Conservation (phyloP, 2,329 filamentous ascomycete genomes). For the Xylaria sp. region DNA sequence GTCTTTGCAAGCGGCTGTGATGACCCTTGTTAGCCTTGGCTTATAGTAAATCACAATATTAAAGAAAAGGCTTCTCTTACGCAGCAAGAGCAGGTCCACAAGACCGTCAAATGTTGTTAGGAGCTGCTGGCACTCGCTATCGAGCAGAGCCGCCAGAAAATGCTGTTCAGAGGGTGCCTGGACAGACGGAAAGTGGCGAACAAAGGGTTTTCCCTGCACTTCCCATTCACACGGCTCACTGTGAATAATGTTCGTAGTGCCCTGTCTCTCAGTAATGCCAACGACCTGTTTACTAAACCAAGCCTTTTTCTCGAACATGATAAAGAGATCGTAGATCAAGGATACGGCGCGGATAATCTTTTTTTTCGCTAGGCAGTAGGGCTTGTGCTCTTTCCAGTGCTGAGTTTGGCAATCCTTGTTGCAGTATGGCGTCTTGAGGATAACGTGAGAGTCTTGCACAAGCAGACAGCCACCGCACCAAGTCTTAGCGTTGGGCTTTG, state of each 20-base stretch:
- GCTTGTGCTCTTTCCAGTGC: conserved; percentile 32
- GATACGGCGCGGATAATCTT: conserved; percentile 25
- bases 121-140: conserved; percentile 19
- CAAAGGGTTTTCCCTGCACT: conserved; percentile 21
- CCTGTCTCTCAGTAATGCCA: conserved; percentile 24
- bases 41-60: not conserved
- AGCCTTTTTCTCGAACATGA: conserved; percentile 26
- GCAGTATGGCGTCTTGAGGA: conserved; percentile 32
- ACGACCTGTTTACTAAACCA: conserved; percentile 2
- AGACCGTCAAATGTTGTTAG: conserved; percentile 16
- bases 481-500: not conserved
- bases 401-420: conserved; percentile 27
- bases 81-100: conserved; percentile 15
- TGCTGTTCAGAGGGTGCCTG: conserved; percentile 25
- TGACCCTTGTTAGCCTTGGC: conserved; percentile 7
- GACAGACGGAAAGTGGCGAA: conserved; percentile 15
- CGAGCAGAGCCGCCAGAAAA: conserved; percentile 18
- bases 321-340: conserved; percentile 24
- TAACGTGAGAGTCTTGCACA: conserved; percentile 17
- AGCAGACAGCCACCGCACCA: conserved; percentile 28
- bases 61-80: conserved; percentile 8
- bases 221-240: not conserved
- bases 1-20: conserved; percentile 21
- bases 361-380: conserved; percentile 12
- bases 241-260: conserved; percentile 14